Conservation (phyloP, 495 filamentous ascomycete genomes). For the Neohortaea acidophila region DNA sequence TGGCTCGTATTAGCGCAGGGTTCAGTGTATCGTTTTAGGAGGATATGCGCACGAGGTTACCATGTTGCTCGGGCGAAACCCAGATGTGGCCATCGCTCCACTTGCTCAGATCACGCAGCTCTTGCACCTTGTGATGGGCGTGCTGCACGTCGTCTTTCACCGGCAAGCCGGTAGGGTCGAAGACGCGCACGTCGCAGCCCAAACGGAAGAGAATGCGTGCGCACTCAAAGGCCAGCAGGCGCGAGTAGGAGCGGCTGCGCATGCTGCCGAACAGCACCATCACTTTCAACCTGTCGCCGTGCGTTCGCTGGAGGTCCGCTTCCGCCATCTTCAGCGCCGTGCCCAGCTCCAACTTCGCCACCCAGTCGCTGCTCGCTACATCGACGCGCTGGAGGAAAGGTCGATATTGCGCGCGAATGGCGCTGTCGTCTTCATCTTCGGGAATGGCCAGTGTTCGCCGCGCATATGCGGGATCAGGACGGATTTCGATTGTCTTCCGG, state of each 20-base stretch:
- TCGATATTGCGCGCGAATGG: slow-evolving; percentile 38
- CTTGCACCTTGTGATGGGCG: slow-evolving; percentile 46
- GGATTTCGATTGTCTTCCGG: slow-evolving; percentile 13
- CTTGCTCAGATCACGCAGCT: slow-evolving; percentile 43
- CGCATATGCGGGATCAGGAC: slow-evolving; percentile 18
- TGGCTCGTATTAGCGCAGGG: not conserved
- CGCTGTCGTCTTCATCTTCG: slow-evolving; percentile 32
- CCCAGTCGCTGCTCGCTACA: slow-evolving; percentile 34
- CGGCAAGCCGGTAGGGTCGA: slow-evolving; percentile 45
- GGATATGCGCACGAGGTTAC: slow-evolving; percentile 49
- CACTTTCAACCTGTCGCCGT: slow-evolving; percentile 39
- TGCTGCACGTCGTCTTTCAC: slow-evolving; percentile 47
- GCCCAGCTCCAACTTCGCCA: slow-evolving; percentile 40
- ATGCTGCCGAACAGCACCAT: slow-evolving; percentile 51
- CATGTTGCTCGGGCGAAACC: slow-evolving; percentile 57
- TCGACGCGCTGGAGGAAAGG: slow-evolving; percentile 38
- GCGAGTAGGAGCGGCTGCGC: slow-evolving; percentile 40
- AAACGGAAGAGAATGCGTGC: slow-evolving; percentile 50
- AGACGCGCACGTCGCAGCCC: slow-evolving; percentile 54
- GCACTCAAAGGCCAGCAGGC: slow-evolving; percentile 46
- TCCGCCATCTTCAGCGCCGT: slow-evolving; percentile 39
- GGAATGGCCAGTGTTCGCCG: slow-evolving; percentile 31
- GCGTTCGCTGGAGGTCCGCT: slow-evolving; percentile 28
- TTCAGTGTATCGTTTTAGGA: too few relatives aligned
- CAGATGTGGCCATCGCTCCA: slow-evolving; percentile 62